A percentile compares a stretch with the other conserved stretches of the same genome.
phyloP scores from a whole-genome alignment of 2,329 filamentous ascomycete species.

The Aspergillus sp. region DNA sequence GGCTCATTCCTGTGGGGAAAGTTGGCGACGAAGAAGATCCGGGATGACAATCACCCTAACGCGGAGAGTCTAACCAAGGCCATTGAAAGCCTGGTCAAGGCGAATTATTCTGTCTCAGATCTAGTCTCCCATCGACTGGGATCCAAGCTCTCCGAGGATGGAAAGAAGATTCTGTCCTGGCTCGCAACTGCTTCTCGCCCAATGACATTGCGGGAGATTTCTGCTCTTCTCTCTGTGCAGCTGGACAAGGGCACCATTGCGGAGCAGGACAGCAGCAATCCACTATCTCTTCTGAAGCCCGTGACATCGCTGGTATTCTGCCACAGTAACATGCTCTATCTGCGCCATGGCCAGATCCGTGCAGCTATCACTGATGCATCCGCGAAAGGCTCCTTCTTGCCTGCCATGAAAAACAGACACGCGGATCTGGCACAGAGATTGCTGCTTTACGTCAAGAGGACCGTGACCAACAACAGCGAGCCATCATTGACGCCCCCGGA shows the following conservation, averaged over 20 bases:
- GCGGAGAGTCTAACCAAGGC: slow-evolving; percentile 21
- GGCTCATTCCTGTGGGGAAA: slow-evolving; percentile 38
- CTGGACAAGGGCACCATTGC: slow-evolving; percentile 23
- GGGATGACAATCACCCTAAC: slow-evolving; percentile 17
- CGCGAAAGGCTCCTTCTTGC: slow-evolving; percentile 24
- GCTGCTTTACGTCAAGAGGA: slow-evolving; percentile 28
- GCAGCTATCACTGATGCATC: slow-evolving; percentile 24
- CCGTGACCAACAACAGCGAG: slow-evolving; percentile 24
- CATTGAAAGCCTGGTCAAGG: slow-evolving; percentile 20
- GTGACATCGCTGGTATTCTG: slow-evolving; percentile 27
- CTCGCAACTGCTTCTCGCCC: slow-evolving; percentile 33
- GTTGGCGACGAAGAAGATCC: slow-evolving; percentile 25
- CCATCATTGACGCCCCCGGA: slow-evolving; percentile 24
- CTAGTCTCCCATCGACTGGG: slow-evolving; percentile 24
- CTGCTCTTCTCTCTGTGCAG: slow-evolving; percentile 23
- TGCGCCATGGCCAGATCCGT: slow-evolving; percentile 32
- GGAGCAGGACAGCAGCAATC: slow-evolving; percentile 21
- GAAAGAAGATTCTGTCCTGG: slow-evolving; percentile 30
- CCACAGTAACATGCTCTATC: slow-evolving; percentile 28
- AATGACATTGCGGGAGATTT: slow-evolving; percentile 26
- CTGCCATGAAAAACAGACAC: slow-evolving; percentile 27
- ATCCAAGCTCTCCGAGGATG: slow-evolving; percentile 22
- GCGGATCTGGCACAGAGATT: slow-evolving; percentile 27
- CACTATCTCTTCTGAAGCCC: slow-evolving; percentile 20
- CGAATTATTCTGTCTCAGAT: slow-evolving; percentile 22